Conservation (phyloP, 2,329 filamentous ascomycete species). For the Cladophialophora immunda region DNA sequence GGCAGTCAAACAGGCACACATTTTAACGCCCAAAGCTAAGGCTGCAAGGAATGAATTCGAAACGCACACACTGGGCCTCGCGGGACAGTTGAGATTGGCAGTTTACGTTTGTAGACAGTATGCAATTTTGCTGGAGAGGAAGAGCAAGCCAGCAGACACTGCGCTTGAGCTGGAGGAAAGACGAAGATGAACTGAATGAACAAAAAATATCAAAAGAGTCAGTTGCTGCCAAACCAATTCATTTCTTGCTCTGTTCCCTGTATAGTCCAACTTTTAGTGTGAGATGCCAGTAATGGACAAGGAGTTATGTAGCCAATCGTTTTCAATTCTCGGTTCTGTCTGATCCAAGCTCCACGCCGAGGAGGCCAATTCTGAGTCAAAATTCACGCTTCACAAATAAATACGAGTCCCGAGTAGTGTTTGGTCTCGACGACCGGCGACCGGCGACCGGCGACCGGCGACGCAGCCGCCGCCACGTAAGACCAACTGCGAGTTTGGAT, state of each 20-base stretch:
- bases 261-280: neutral
- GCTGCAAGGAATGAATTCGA: neutral
- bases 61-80: neutral
- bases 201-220: neutral
- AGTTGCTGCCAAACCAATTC: neutral
- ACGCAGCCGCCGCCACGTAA: too few species aligned
- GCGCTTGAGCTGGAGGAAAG: neutral
- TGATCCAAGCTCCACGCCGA: too few species aligned
- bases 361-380: neutral
- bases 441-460: too few species aligned
- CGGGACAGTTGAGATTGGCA: neutral
- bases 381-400: neutral
- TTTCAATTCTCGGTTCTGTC: neutral
- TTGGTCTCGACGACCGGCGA: too few species aligned
- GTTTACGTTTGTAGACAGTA: slow-evolving; percentile 5
- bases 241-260: neutral
- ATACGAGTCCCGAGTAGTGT: neutral
- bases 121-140: neutral
- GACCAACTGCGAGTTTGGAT: too few species aligned
- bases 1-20: neutral
- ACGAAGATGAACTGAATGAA: slow-evolving; percentile 5
- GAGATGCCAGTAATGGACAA: neutral
- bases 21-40: neutral
- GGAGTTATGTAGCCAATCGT: neutral
- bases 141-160: neutral